Conservation (phyloP, 768 basidiomycete genomes). For the Coprinellus aureogranulatus region DNA sequence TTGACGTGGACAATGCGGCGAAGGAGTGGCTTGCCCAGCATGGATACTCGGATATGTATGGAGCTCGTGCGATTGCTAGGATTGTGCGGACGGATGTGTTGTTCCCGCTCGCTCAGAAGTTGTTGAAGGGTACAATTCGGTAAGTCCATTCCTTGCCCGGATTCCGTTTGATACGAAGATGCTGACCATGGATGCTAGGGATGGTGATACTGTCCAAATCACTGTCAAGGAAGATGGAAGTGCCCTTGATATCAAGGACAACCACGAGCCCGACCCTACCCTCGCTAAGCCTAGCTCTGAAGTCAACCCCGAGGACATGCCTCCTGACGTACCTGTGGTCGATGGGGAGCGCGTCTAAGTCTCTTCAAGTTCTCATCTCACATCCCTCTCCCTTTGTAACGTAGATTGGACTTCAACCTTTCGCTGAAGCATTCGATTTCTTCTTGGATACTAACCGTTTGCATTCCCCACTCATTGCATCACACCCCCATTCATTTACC, state of each 20-base stretch:
- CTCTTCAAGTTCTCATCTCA: no score
- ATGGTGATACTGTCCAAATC: conserved; percentile 8
- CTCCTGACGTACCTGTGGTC: no score
- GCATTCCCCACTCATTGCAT: no score
- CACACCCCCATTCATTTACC: no score
- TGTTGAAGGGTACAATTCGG: conserved; percentile 77
- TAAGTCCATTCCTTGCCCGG: neutral
- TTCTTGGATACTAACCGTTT: no score
- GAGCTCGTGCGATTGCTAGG: conserved; percentile 85
- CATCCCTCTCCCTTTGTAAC: no score
- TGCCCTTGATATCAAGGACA: conserved; percentile 6
- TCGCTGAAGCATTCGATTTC: no score
- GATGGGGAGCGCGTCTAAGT: no score
- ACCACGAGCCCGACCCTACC: conserved; percentile 11
- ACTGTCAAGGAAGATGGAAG: neutral
- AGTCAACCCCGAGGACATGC: conserved; percentile 8
- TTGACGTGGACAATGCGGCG: conserved; percentile 66
- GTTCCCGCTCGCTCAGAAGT: conserved; percentile 77
- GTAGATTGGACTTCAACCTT: no score
- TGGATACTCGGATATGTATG: conserved; percentile 84
- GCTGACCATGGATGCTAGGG: neutral
- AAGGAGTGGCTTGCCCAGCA: conserved; percentile 66
- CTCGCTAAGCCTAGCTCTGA: conserved; percentile 6
- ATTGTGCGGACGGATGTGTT: conserved; percentile 79
- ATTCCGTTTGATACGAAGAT: neutral